Evolutionary conservation across 805 yeast genomes (phyloP), one percentile per base, ranked within the genome.

Genomic region (Candida succiphila): DNA sequence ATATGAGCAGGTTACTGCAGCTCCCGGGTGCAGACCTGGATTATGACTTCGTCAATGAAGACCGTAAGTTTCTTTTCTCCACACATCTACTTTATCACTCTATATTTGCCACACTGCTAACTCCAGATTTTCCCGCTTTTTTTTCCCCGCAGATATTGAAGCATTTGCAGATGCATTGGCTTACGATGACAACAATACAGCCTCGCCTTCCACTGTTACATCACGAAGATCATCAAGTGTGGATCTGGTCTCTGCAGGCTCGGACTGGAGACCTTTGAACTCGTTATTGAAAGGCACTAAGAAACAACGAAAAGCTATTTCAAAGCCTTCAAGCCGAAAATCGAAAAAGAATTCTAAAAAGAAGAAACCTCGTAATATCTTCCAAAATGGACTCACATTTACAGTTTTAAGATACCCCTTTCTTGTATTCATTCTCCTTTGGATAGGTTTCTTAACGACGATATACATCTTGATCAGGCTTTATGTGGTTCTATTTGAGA

Each of bases 371-470:
- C 16, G 49, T 43, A 9, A 29, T 45, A 32, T 32, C n/a, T 38
- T 35, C 20, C 31, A 29, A 19, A 14, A 24, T n/a, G 39, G 36
- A 15, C 21, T 17, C 34, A 44, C 73, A 0, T 73, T 68, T 42
- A 52, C 55, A 29, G 26, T 81, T 1, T 57, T 82, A 19, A 56
- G 92, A 29, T 81, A 80, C 70, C 94, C 92, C 0, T 52, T 79
- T 4, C 56, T 82, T 34, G 30, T 69, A 0, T 54, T 70, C 14
- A 69, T 76, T 1, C 41, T 69, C 2, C 22, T 58, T 13, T 82
- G 88, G 86, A 60, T 78, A 1, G 25, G 48, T 0, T 37, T 75
- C 3, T 56, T 82, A 10, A 63, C 74, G 18, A 18, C 63, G 0
- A 30, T 68, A 0, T 82, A 82, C 49, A 51, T 71, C 5, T 24